Evolutionary conservation across 2,329 filamentous ascomycete species (phyloP).

Genomic region (Bipolaris victoriae): DNA sequence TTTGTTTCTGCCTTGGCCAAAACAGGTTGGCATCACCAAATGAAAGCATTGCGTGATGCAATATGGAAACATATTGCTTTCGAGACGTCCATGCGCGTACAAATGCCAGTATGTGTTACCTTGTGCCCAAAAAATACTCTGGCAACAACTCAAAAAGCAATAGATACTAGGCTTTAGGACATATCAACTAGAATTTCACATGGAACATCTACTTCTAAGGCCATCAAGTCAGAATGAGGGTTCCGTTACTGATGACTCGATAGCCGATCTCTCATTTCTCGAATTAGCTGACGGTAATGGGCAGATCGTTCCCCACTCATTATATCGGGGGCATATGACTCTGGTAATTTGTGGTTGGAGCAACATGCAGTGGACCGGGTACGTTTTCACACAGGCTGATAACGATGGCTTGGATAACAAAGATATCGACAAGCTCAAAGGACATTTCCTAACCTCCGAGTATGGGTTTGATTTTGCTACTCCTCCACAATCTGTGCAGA

Average conservation of each 20-base stretch:
- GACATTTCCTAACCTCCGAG: background rate
- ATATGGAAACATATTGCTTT: conserved; percentile 8
- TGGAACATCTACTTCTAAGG: conserved; percentile 7
- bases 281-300: background rate
- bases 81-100: conserved; percentile 6
- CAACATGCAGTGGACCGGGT: conserved; percentile 8
- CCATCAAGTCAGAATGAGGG: background rate
- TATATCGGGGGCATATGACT: conserved; percentile 7
- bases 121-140: too few relatives aligned
- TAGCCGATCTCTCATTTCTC: background rate
- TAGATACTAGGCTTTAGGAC: conserved; percentile 2
- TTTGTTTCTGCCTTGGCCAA: conserved; percentile 1
- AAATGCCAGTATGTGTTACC: conserved; percentile 3
- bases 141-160: too few relatives aligned
- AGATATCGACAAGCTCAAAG: background rate
- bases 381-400: conserved; percentile 7
- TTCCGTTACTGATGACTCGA: background rate
- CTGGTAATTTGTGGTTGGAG: conserved; percentile 14
- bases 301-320: background rate
- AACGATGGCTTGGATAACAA: too few relatives aligned
- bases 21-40: conserved; percentile 1
- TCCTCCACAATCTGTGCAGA: too few relatives aligned
- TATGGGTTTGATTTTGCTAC: conserved; percentile 1
- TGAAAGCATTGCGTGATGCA: conserved; percentile 2
- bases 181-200: conserved; percentile 7